Percentiles rank a stretch among this genome's conserved stretches.
Evolutionary conservation across 495 filamentous ascomycete species (phyloP).

Genomic region (Chlorociboria aeruginascens): DNA sequence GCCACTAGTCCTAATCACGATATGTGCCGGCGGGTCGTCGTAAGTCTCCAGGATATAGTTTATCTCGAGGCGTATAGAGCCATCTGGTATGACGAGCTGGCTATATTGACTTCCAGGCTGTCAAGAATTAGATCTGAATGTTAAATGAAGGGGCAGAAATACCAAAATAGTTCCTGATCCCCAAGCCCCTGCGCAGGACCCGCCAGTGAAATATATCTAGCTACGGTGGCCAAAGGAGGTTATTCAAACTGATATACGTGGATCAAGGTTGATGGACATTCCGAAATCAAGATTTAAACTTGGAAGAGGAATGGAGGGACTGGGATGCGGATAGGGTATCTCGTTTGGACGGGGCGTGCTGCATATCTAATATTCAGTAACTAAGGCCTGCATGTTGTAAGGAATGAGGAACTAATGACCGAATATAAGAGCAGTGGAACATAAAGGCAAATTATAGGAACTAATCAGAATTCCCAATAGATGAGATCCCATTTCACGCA

Average conservation of each 20-base stretch:
- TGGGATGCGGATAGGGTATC: too few species aligned
- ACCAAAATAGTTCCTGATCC: conserved; percentile 47
- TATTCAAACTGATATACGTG: conserved; percentile 38
- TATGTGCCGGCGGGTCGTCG: conserved; percentile 47
- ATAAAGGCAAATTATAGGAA: too few species aligned
- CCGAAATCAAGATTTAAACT: conserved; percentile 46
- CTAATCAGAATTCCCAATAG: too few species aligned
- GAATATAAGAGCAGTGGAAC: too few species aligned
- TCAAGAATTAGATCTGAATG: too few species aligned
- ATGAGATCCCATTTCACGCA: too few species aligned
- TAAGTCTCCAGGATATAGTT: conserved; percentile 45
- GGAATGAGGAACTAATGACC: too few species aligned
- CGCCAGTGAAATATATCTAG: conserved; percentile 47
- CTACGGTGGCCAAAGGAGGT: conserved; percentile 45
- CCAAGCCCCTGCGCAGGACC: conserved; percentile 48
- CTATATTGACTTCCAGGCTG: conserved; percentile 51
- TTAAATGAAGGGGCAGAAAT: conserved; percentile 16
- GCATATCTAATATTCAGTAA: too few species aligned
- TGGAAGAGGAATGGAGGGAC: conserved; percentile 2
- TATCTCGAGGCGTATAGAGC: conserved; percentile 37
- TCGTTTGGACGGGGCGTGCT: too few species aligned
- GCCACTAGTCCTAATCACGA: conserved; percentile 41
- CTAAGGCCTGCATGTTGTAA: too few species aligned
- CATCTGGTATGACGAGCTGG: conserved; percentile 43
- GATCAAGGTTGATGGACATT: conserved; percentile 47